Conservation (phyloP, 1,284 basidiomycete genomes). For the Melampsora larici-populina region DNA sequence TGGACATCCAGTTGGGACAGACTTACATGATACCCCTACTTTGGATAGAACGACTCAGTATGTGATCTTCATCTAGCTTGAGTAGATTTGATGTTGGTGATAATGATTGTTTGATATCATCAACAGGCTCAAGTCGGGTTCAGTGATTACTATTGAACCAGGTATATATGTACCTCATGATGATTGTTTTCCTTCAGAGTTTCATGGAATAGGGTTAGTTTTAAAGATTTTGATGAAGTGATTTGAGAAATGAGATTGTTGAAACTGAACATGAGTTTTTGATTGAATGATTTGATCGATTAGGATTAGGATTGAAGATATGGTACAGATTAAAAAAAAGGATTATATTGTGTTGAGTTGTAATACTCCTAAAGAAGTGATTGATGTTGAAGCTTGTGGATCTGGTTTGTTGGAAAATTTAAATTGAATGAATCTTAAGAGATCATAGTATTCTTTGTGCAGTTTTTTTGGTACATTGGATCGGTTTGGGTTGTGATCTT, state of each 20-base stretch:
- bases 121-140: constrained; percentile 66
- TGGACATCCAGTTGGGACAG: constrained; percentile 57
- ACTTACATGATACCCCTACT: constrained; percentile 58
- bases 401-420: constrained; percentile 17
- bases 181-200: constrained; percentile 72
- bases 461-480: no score
- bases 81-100: background rate
- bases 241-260: no score
- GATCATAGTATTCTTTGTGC: no score
- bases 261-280: background rate
- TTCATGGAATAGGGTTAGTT: constrained; percentile 71
- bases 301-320: constrained; percentile 62
- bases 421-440: background rate
- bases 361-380: constrained; percentile 83
- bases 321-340: constrained; percentile 70
- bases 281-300: constrained; percentile 13
- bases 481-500: no score
- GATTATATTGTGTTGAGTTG: constrained; percentile 69
- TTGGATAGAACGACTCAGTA: constrained; percentile 54
- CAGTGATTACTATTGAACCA: constrained; percentile 72
- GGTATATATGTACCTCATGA: constrained; percentile 76
- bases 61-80: constrained; percentile 43
- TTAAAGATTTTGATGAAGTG: no score
- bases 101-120: background rate
- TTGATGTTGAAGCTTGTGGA: constrained; percentile 67